Conservation (phyloP, 2,329 filamentous ascomycete species). For the Mycosphaerella sp. region DNA sequence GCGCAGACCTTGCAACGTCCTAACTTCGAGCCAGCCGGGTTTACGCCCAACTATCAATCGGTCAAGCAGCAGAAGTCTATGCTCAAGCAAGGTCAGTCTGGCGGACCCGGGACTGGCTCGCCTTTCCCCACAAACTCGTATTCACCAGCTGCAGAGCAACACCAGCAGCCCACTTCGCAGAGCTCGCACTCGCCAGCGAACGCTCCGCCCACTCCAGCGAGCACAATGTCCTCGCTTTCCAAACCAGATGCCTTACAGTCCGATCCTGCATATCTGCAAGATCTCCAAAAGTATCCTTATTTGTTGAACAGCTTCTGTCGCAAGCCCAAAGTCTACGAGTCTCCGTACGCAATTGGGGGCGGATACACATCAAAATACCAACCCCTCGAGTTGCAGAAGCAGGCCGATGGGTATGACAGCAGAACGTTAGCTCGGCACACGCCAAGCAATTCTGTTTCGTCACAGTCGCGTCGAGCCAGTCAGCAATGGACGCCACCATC, state of each 20-base stretch:
- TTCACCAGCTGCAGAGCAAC: conserved; percentile 15
- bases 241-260: conserved; percentile 28
- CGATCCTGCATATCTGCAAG: conserved; percentile 36
- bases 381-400: conserved; percentile 25
- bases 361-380: conserved; percentile 39
- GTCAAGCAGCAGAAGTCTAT: conserved; percentile 24
- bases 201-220: conserved; percentile 30
- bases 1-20: conserved; percentile 27
- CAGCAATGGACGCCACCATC: conserved; percentile 36
- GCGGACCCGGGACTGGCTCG: conserved; percentile 10
- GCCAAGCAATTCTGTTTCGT: conserved; percentile 25
- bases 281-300: conserved; percentile 43
- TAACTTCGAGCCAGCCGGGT: conserved; percentile 21
- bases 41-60: conserved; percentile 26
- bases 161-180: conserved; percentile 24
- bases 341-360: conserved; percentile 41
- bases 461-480: conserved; percentile 16
- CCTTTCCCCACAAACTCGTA: conserved; percentile 25
- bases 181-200: conserved; percentile 32
- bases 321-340: conserved; percentile 42
- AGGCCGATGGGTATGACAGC: conserved; percentile 10
- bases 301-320: conserved; percentile 41
- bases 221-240: conserved; percentile 24
- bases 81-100: conserved; percentile 20
- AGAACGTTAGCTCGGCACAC: conserved; percentile 20